Evolutionary conservation across 2,329 filamentous ascomycete genomes (phyloP).

Genomic region (Trichoderma sp.): DNA sequence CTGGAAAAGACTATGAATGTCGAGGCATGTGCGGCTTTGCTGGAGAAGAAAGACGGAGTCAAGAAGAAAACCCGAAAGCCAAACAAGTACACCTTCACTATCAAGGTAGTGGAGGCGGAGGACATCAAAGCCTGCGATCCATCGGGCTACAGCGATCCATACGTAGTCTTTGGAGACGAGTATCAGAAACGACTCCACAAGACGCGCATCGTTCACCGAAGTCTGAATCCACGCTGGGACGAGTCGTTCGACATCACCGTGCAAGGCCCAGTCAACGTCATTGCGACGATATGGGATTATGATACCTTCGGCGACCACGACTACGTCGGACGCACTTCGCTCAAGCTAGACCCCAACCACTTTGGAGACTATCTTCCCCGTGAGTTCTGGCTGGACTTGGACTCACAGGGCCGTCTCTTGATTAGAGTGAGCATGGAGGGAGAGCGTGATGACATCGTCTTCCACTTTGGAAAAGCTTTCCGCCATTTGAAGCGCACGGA

Average conservation of each 20-base stretch:
- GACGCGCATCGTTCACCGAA: constrained; percentile 87
- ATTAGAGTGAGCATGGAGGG: constrained; percentile 98
- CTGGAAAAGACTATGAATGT: constrained; percentile 89
- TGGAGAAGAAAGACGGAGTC: constrained; percentile 73
- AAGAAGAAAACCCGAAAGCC: constrained; percentile 65
- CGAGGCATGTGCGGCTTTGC: constrained; percentile 81
- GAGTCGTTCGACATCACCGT: constrained; percentile 96
- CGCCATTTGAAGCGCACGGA: constrained; percentile 92
- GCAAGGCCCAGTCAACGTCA: constrained; percentile 85
- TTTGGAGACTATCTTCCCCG: constrained; percentile 94
- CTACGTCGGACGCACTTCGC: constrained; percentile 92
- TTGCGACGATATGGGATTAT: constrained; percentile 98
- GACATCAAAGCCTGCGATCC: constrained; percentile 98
- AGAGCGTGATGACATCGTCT: constrained; percentile 96
- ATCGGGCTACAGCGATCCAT: constrained; percentile 91
- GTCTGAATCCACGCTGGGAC: constrained; percentile 93
- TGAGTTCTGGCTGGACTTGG: constrained; percentile 96
- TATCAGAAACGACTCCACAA: constrained; percentile 96
- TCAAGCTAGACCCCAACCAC: constrained; percentile 97
- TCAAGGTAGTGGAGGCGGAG: constrained; percentile 97
- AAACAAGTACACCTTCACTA: constrained; percentile 94
- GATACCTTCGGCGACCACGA: constrained; percentile 97
- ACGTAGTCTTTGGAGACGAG: constrained; percentile 94
- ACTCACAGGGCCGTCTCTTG: constrained; percentile 88
- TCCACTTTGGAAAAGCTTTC: constrained; percentile 97